Base-by-base conservation (phyloP, 345 rosid genomes). In the Eucalyptus tenuipes region DNA sequence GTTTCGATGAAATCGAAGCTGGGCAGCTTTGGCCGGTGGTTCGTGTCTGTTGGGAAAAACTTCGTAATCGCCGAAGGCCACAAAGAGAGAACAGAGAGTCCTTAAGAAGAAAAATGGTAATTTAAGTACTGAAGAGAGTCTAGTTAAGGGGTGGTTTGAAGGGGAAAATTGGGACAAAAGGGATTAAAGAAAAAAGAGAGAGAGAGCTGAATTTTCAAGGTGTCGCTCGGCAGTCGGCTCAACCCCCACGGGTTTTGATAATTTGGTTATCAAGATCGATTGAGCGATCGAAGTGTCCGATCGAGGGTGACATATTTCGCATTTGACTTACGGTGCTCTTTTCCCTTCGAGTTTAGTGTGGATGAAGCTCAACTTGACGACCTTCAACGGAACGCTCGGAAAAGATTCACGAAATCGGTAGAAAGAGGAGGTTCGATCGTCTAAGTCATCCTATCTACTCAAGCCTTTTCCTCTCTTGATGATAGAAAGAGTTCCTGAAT, bases 1-100 rank as follows among this genome's bases (percentile, higher is more conserved):
- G 90, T 79, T 91, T 93, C 93, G 94, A 91, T 93, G 92, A 89
- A 88, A 93, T 87, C 93, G 75, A 91, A 66, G 92, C 88, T 86
- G 55, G 87, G 52, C 88, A 22, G 52, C 85, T 89, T 79, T 45
- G 86, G 53, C 31, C 29, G 50, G 71, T 47, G 33, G 86, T 80
- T 57, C 42, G 79, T 50, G 75, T 22, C 52, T 10, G 48, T 48
- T 87, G 37, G 84, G 86, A 45, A 59, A 59, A 88, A 55, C 92
- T 88, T 91, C 59, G 92, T 90, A 90, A 90, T 82, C 86, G 49
- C 90, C 93, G 89, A 53, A 59, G 49, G 64, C 27, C 40, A 25
- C 18, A 7, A 42, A 52, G 53, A 27, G 52, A 61, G 10, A 10
- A 55, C 61, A 55, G 31, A 3, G 25, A 8, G 24, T 8, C 80